These are phyloP conservation scores for Cystobasidium slooffiae DNA, from an alignment of 1,284 basidiomycete genomes.

Conservation along the genomic window DNA sequence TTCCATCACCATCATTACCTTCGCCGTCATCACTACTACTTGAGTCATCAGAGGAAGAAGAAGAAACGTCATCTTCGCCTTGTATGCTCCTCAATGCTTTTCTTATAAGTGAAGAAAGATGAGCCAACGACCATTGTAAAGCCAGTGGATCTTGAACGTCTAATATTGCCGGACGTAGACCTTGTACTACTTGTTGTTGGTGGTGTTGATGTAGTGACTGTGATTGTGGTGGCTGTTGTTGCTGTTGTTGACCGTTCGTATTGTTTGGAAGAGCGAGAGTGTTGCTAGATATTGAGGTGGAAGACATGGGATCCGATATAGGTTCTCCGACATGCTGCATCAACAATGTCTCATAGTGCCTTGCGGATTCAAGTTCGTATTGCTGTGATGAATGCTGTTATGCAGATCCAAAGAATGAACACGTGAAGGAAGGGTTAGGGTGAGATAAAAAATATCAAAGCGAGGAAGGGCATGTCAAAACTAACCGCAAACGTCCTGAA, in stretches of 20 bases:
- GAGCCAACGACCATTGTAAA: constrained; percentile 65
- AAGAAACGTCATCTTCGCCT: constrained; percentile 64
- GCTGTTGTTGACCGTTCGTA: not conserved
- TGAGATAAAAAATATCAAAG: not conserved
- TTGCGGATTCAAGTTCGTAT: constrained; percentile 83
- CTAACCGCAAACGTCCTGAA: constrained; percentile 89
- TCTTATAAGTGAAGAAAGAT: constrained; percentile 72
- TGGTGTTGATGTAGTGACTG: no score
- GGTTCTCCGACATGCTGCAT: constrained; percentile 53
- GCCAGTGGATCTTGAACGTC: constrained; percentile 30
- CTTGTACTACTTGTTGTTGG: not conserved
- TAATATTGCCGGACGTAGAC: not conserved
- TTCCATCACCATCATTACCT: constrained; percentile 4
- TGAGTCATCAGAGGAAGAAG: constrained; percentile 35
- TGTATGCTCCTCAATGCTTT: constrained; percentile 71
- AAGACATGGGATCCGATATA: constrained; percentile 1
- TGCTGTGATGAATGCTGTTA: constrained; percentile 82
- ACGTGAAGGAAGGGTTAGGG: not conserved
- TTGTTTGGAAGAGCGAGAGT: not conserved
- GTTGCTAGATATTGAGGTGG: not conserved
- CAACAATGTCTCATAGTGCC: constrained; percentile 89
- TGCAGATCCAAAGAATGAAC: not conserved
- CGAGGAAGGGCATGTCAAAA: constrained; percentile 47
- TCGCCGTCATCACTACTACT: constrained; percentile 18
- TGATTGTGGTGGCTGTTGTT: no score